A percentile compares a stretch with the other conserved stretches of the same genome.
phyloP scores from a whole-genome alignment of 2,329 filamentous ascomycete species.

The Sclerotinia minor region DNA sequence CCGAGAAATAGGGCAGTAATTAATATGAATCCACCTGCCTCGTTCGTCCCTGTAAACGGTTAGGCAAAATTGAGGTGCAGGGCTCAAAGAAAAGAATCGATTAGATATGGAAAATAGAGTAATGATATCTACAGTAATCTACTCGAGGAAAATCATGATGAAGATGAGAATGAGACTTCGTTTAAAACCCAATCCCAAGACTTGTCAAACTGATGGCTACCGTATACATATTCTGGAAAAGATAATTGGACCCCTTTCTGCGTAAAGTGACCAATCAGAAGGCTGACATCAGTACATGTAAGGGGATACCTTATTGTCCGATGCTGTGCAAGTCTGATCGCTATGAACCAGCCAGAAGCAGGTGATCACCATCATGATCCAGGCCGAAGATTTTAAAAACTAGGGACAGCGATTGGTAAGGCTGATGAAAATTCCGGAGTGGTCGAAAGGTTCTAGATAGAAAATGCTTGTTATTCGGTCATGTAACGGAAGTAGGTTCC shows the following conservation, averaged over 20 bases:
- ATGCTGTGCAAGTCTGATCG: slow-evolving; percentile 21
- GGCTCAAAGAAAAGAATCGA: background rate
- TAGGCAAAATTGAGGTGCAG: background rate
- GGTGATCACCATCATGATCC: background rate
- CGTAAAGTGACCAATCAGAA: slow-evolving; percentile 21
- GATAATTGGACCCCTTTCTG: background rate
- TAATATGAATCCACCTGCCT: background rate
- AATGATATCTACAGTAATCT: background rate
- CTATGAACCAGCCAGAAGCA: slow-evolving; percentile 14
- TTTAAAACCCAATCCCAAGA: slow-evolving; percentile 22
- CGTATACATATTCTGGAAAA: slow-evolving; percentile 11
- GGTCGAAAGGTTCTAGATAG: background rate
- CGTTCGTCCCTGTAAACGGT: background rate
- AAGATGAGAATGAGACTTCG: background rate
- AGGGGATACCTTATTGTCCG: background rate
- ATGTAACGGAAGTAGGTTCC: background rate
- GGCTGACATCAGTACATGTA: background rate
- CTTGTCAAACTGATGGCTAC: background rate
- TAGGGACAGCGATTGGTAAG: slow-evolving; percentile 26
- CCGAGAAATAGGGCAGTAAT: background rate
- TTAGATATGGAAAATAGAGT: background rate
- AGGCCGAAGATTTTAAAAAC: background rate
- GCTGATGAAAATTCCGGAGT: slow-evolving; percentile 22
- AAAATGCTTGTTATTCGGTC: background rate
- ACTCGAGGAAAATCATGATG: background rate